Conservation (phyloP, 1,284 basidiomycete species). For the Ceratorhiza oryzae-sativae region DNA sequence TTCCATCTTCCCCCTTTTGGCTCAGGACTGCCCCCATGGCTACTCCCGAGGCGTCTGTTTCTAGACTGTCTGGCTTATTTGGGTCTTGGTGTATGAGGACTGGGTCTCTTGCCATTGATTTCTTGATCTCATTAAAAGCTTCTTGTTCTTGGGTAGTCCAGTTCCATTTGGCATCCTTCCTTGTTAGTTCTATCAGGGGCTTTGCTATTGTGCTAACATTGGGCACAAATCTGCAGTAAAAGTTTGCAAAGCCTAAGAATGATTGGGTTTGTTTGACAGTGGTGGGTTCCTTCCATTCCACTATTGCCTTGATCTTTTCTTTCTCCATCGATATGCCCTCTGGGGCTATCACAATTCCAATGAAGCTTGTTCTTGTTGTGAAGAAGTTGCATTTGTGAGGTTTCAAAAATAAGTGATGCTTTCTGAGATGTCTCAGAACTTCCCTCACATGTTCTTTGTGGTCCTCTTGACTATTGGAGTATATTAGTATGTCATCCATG, state of each 20-base stretch:
- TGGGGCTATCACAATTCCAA: not conserved
- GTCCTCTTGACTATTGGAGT: conserved; percentile 3
- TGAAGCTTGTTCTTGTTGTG: not conserved
- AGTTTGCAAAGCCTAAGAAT: conserved; percentile 51
- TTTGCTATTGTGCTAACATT: conserved; percentile 46
- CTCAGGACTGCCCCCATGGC: conserved; percentile 1
- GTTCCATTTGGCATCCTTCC: too few species aligned
- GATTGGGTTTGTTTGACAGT: conserved; percentile 45
- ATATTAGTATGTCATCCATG: conserved; percentile 31
- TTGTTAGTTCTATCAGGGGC: too few species aligned
- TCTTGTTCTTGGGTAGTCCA: too few species aligned
- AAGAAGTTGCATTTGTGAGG: conserved; percentile 1
- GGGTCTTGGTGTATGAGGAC: not conserved
- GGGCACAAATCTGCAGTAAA: conserved; percentile 50
- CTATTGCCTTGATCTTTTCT: conserved; percentile 47
- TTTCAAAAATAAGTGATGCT: conserved; percentile 24
- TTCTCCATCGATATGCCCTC: conserved; percentile 13
- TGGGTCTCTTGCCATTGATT: too few species aligned
- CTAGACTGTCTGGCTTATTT: not conserved
- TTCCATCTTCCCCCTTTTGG: conserved; percentile 5
- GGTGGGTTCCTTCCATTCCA: conserved; percentile 47
- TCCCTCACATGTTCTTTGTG: conserved; percentile 23
- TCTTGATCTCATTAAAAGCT: too few species aligned
- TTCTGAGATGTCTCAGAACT: conserved; percentile 3
- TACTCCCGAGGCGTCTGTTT: conserved; percentile 16